Evolutionary conservation across 2,329 filamentous ascomycete species (phyloP).

Genomic region (Aspergillus sergii): DNA sequence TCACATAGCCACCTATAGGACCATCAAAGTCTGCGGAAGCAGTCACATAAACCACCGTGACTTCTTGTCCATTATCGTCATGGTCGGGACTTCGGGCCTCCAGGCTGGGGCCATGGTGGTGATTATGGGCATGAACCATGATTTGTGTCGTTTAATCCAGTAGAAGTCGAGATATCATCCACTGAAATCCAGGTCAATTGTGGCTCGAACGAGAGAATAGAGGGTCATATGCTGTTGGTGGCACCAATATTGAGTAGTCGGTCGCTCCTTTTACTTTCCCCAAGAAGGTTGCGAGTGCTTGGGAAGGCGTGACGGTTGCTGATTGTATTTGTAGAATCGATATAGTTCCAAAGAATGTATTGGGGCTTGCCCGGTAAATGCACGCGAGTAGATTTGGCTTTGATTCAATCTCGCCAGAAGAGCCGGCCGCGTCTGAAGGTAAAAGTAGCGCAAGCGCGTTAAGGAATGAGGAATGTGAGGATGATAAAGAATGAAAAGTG

Average conservation of each 20-base stretch:
- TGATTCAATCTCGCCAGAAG: neutral
- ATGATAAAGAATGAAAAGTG: conserved; percentile 23
- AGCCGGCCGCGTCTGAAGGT: conserved; percentile 13
- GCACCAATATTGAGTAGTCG: neutral
- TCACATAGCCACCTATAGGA: conserved; percentile 52
- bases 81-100: conserved; percentile 21
- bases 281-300: neutral
- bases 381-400: neutral
- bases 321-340: neutral
- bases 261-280: neutral
- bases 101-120: conserved; percentile 28
- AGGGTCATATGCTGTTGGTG: neutral
- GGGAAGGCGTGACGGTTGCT: neutral
- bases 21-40: conserved; percentile 56
- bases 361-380: neutral
- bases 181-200: neutral
- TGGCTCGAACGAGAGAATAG: neutral
- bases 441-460: conserved; percentile 23
- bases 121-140: conserved; percentile 38
- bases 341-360: neutral
- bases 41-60: conserved; percentile 54
- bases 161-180: neutral
- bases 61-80: conserved; percentile 17
- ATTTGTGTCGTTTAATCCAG: neutral
- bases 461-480: conserved; percentile 22